These are phyloP conservation scores for Pneumocystis carinii DNA, from an alignment of 1,139 yeast species.

Conservation along the genomic window DNA sequence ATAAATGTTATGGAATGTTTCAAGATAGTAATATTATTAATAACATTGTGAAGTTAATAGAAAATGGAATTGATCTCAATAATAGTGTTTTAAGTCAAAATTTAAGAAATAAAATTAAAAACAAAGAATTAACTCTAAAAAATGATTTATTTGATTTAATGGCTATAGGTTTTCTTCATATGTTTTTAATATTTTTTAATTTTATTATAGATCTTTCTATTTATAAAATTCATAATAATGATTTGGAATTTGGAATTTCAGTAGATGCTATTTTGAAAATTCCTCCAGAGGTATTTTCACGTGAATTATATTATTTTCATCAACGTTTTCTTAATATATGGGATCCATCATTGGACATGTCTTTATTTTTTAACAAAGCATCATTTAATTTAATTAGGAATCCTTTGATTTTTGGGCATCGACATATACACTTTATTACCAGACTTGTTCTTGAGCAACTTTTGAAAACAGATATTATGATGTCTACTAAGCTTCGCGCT, in stretches of 20 bases:
- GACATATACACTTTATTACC: conserved; percentile 64
- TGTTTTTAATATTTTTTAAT: not conserved
- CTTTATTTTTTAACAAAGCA: conserved; percentile 6
- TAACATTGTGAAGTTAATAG: not conserved
- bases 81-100: not conserved
- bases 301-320: conserved; percentile 9
- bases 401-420: conserved; percentile 44
- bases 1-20: not conserved
- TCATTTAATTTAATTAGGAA: conserved; percentile 23
- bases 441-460: conserved; percentile 57
- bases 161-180: not conserved
- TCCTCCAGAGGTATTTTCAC: conserved; percentile 5
- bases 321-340: conserved; percentile 5
- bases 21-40: not conserved
- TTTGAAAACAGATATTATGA: conserved; percentile 33
- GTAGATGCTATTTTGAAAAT: conserved; percentile 5
- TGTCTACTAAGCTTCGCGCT: conserved; percentile 37
- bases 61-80: not conserved
- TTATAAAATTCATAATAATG: not conserved
- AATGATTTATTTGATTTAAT: not conserved
- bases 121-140: not conserved
- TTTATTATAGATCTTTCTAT: not conserved
- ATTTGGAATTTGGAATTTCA: not conserved
- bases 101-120: not conserved
- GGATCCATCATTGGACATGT: conserved; percentile 10